These are phyloP conservation scores for Saccharomycopsis sp. DNA, from an alignment of 805 yeast genomes.

Conservation along the genomic window DNA sequence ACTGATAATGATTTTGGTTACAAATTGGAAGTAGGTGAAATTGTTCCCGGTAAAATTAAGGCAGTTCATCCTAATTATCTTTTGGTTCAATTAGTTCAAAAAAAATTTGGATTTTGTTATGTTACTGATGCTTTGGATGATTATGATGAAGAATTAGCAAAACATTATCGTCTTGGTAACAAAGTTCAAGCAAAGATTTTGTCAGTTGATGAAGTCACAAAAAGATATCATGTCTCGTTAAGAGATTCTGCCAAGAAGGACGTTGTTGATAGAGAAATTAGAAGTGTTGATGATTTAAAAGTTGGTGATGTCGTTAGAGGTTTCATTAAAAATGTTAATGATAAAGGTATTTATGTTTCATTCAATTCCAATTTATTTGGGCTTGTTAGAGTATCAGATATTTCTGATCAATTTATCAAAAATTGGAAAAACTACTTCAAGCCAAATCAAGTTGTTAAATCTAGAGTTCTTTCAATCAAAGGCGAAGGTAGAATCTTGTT, in stretches of 20 bases:
- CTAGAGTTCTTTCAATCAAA: slow-evolving; percentile 56
- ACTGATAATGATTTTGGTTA: slow-evolving; percentile 38
- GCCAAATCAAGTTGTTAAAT: slow-evolving; percentile 62
- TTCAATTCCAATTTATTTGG: slow-evolving; percentile 65
- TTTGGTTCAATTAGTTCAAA: slow-evolving; percentile 58
- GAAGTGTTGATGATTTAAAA: slow-evolving; percentile 40
- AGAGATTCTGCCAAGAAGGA: slow-evolving; percentile 30
- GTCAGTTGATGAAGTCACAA: slow-evolving; percentile 25
- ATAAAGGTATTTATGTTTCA: slow-evolving; percentile 68
- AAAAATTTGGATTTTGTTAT: slow-evolving; percentile 51
- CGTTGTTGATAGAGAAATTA: slow-evolving; percentile 39
- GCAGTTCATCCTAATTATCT: slow-evolving; percentile 50
- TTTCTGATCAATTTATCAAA: slow-evolving; percentile 70
- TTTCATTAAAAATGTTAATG: slow-evolving; percentile 63
- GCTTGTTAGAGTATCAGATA: slow-evolving; percentile 68
- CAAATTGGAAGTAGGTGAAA: slow-evolving; percentile 44
- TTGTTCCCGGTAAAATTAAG: slow-evolving; percentile 51
- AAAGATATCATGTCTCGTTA: slow-evolving; percentile 53
- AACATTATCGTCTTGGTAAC: slow-evolving; percentile 39
- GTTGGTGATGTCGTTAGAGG: slow-evolving; percentile 74
- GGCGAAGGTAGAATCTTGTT: slow-evolving; percentile 57
- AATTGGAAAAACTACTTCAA: slow-evolving; percentile 81
- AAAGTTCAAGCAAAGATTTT: slow-evolving; percentile 47
- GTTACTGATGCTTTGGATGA: slow-evolving; percentile 72
- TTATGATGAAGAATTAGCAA: slow-evolving; percentile 42